Percentiles rank a stretch among this genome's conserved stretches.
Evolutionary conservation across 2,329 filamentous ascomycete species (phyloP).

Genomic region (Corinectria fuckeliana): DNA sequence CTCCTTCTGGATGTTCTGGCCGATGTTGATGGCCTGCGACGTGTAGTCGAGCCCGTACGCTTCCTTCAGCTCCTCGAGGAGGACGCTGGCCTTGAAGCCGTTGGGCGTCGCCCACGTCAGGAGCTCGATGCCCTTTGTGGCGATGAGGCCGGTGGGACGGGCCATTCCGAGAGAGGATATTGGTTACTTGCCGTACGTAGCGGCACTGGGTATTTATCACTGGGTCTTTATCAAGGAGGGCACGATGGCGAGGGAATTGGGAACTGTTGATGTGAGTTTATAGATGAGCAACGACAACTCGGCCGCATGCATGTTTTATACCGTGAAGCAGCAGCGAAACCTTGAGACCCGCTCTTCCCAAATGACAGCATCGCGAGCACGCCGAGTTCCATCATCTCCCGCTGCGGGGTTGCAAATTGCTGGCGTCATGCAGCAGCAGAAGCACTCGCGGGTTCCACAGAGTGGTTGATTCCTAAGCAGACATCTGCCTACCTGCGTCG

Average conservation of each 20-base stretch:
- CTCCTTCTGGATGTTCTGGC: conserved; percentile 70
- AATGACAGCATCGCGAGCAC: neutral
- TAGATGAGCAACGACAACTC: neutral
- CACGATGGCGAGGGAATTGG: neutral
- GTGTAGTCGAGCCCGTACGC: conserved; percentile 68
- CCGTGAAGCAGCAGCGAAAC: too few relatives aligned
- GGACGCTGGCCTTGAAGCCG: conserved; percentile 63
- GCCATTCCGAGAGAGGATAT: conserved; percentile 28
- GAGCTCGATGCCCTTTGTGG: conserved; percentile 69
- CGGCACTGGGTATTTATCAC: neutral
- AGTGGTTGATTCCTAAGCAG: conserved; percentile 3
- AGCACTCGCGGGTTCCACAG: neutral
- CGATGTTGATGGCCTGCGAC: conserved; percentile 64
- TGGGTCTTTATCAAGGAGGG: too few relatives aligned
- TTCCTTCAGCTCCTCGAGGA: conserved; percentile 72
- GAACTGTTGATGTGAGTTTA: neutral
- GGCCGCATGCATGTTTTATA: neutral
- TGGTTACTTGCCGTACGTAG: neutral
- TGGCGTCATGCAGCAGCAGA: too few relatives aligned
- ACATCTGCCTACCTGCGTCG: too few relatives aligned
- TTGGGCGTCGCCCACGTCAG: conserved; percentile 64
- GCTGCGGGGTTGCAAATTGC: neutral
- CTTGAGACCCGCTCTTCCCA: neutral
- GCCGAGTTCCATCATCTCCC: too few relatives aligned
- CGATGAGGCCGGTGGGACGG: conserved; percentile 60